A percentile compares a stretch with the other conserved stretches of the same genome.
These are phyloP conservation scores for Physocladia obscura DNA, from an alignment of 192 early-diverging fungal species.

Conservation along the genomic window DNA sequence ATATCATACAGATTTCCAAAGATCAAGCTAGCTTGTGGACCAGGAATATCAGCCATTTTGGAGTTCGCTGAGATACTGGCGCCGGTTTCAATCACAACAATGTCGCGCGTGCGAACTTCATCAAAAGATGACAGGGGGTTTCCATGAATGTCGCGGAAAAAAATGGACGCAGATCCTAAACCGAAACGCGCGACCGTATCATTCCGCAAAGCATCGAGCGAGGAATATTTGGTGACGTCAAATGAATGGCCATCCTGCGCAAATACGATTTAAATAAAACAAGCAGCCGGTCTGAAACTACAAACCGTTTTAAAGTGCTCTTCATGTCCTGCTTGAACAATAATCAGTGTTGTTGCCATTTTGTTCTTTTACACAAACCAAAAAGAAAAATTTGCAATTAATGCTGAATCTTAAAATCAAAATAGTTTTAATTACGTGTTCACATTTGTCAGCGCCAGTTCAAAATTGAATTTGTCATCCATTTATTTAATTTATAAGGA, in stretches of 20 bases:
- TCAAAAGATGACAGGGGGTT: not conserved
- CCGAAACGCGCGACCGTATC: not conserved
- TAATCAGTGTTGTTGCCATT: not conserved
- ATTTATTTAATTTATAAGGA: too few relatives aligned
- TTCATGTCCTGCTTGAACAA: conserved; percentile 2
- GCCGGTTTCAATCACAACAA: not conserved
- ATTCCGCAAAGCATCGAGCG: not conserved
- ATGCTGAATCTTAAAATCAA: too few relatives aligned
- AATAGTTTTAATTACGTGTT: too few relatives aligned
- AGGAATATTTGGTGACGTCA: not conserved
- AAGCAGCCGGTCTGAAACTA: not conserved
- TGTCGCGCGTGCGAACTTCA: not conserved
- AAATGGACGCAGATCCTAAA: not conserved
- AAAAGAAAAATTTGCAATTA: too few relatives aligned
- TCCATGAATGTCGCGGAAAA: not conserved
- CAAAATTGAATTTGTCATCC: too few relatives aligned
- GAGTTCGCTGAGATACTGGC: not conserved
- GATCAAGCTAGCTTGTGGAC: not conserved
- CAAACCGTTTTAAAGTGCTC: conserved; percentile 5
- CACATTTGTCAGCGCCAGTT: too few relatives aligned
- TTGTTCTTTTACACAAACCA: too few relatives aligned
- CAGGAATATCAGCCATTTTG: not conserved
- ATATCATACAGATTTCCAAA: conserved; percentile 20
- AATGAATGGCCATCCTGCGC: not conserved
- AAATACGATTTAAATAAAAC: not conserved